Conservation (phyloP, 2,329 filamentous ascomycete genomes). For the Paramyrothecium roridum region DNA sequence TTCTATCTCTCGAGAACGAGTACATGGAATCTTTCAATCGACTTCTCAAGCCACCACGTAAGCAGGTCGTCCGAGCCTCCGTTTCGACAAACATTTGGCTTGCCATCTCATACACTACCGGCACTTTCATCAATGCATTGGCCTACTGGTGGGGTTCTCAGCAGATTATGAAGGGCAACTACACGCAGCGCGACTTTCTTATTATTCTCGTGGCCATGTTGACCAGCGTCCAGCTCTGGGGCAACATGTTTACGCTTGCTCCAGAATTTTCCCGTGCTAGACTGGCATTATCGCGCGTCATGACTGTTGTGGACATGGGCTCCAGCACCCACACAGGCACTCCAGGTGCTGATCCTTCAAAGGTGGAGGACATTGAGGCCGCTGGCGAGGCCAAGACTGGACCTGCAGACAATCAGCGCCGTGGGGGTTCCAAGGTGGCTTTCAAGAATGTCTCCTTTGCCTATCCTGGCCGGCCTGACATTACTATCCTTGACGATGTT, state of each 20-base stretch:
- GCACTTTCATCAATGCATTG: conserved; percentile 69
- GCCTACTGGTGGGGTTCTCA: conserved; percentile 79
- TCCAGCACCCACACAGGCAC: conserved; percentile 18
- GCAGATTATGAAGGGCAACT: conserved; percentile 63
- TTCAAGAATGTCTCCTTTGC: conserved; percentile 62
- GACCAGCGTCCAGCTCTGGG: conserved; percentile 69
- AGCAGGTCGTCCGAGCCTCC: conserved; percentile 49
- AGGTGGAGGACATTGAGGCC: conserved; percentile 33
- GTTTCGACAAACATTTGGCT: conserved; percentile 56
- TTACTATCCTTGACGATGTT: conserved; percentile 53
- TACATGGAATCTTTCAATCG: conserved; percentile 50
- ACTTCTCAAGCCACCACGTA: conserved; percentile 46
- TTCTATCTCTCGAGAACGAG: conserved; percentile 50
- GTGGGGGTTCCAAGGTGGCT: conserved; percentile 41
- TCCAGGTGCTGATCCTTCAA: conserved; percentile 7
- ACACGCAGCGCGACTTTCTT: conserved; percentile 67
- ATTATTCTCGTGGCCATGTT: conserved; percentile 70
- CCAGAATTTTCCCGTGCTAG: conserved; percentile 69
- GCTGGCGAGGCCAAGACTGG: conserved; percentile 17
- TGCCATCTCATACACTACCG: conserved; percentile 56
- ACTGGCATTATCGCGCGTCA: conserved; percentile 56
- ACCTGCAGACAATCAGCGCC: conserved; percentile 13
- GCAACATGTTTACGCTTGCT: conserved; percentile 71
- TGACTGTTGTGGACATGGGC: conserved; percentile 45
- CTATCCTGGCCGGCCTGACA: conserved; percentile 61